These are phyloP conservation scores for Mycena vitilis DNA, from an alignment of 768 basidiomycete genomes.

Conservation along the genomic window DNA sequence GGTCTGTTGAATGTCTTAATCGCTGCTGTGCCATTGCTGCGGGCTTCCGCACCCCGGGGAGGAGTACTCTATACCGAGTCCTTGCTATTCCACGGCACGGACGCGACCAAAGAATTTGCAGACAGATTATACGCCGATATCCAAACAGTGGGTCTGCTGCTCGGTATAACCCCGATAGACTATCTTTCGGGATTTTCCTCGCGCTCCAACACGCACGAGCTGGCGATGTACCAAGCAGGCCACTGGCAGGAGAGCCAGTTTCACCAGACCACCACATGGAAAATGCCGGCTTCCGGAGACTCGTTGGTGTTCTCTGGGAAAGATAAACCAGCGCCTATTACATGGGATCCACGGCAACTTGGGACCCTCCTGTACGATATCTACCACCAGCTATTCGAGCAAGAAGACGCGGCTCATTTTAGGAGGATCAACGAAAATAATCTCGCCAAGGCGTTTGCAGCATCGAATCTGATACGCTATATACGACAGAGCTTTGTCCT, in stretches of 20 bases:
- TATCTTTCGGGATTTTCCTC: conserved; percentile 55
- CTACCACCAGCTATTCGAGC: conserved; percentile 52
- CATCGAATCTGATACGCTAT: conserved; percentile 48
- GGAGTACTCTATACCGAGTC: conserved; percentile 56
- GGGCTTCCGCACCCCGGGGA: conserved; percentile 31
- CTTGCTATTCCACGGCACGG: conserved; percentile 45
- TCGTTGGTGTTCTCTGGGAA: background rate
- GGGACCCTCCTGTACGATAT: conserved; percentile 52
- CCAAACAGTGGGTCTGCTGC: conserved; percentile 52
- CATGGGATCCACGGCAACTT: conserved; percentile 44
- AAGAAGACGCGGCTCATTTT: conserved; percentile 46
- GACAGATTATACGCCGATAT: conserved; percentile 52
- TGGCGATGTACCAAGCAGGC: conserved; percentile 33
- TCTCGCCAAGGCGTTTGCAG: conserved; percentile 13
- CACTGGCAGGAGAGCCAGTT: conserved; percentile 10
- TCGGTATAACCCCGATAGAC: conserved; percentile 55
- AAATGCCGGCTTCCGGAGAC: conserved; percentile 6
- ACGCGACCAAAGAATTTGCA: conserved; percentile 46
- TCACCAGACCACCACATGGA: conserved; percentile 35
- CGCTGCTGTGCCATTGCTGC: conserved; percentile 51
- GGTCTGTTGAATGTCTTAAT: conserved; percentile 59
- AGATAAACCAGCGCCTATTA: conserved; percentile 18
- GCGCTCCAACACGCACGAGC: conserved; percentile 55
- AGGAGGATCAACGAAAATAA: conserved; percentile 25
- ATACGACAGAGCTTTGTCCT: conserved; percentile 52